A percentile compares a stretch with the other conserved stretches of the same genome.
phyloP scores from a whole-genome alignment of 371 early-diverging fungal genomes.

The Mucor indicus region DNA sequence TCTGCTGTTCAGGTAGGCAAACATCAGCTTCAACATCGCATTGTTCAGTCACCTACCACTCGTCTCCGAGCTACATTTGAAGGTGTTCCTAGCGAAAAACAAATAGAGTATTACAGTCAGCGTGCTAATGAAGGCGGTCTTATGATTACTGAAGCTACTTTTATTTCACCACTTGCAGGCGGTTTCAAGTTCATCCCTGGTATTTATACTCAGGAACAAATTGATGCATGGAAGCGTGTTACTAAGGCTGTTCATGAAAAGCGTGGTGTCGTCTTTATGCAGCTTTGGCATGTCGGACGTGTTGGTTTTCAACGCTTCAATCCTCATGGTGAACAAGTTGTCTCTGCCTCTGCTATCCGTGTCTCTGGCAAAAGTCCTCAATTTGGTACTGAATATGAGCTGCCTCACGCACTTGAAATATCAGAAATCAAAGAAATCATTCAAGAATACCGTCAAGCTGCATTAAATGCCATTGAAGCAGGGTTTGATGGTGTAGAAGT shows the following conservation, averaged over 20 bases:
- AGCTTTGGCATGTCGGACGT: slow-evolving; percentile 48
- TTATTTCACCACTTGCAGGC: slow-evolving; percentile 33
- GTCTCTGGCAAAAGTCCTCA: neutral
- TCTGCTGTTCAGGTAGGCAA: no score
- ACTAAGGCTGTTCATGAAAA: slow-evolving; percentile 55
- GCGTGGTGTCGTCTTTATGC: slow-evolving; percentile 49
- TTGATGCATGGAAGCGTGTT: slow-evolving; percentile 52
- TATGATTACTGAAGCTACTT: slow-evolving; percentile 51
- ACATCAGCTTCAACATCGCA: slow-evolving; percentile 49
- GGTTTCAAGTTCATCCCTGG: slow-evolving; percentile 30
- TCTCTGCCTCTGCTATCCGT: slow-evolving; percentile 3
- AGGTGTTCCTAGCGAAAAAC: slow-evolving; percentile 34
- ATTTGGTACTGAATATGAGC: neutral
- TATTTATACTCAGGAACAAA: slow-evolving; percentile 45
- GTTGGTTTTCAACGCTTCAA: neutral
- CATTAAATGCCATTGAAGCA: slow-evolving; percentile 30
- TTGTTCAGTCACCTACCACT: slow-evolving; percentile 51
- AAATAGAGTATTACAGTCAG: slow-evolving; percentile 51
- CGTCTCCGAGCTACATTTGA: slow-evolving; percentile 27
- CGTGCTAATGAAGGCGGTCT: slow-evolving; percentile 52
- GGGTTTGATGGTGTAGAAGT: slow-evolving; percentile 70
- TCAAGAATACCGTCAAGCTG: slow-evolving; percentile 56
- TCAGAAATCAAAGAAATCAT: slow-evolving; percentile 59
- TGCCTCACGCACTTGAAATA: slow-evolving; percentile 48
- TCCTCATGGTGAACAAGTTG: neutral